Percentiles rank a stretch among this genome's conserved stretches.
These are phyloP conservation scores for Diplogelasinospora grovesii DNA, from an alignment of 495 filamentous ascomycete genomes.

Conservation along the genomic window DNA sequence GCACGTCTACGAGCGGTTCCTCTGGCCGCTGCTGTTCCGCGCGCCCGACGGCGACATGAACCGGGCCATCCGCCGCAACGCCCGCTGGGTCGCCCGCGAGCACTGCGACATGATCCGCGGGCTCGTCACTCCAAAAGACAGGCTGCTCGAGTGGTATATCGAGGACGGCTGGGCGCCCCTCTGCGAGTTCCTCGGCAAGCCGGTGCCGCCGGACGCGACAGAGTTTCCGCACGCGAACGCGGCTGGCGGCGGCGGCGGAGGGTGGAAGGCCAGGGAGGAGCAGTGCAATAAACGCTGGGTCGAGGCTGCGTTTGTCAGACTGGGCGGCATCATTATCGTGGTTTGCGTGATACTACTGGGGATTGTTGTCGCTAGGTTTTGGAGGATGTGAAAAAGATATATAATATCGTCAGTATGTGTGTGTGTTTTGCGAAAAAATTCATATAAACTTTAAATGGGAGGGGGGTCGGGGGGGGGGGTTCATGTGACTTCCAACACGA, in stretches of 20 bases:
- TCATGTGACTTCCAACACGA: too few species aligned
- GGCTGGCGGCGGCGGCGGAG: constrained; percentile 11
- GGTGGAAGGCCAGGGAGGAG: constrained; percentile 20
- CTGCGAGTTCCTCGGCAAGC: constrained; percentile 40
- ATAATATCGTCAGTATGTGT: too few species aligned
- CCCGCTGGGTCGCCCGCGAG: constrained; percentile 15
- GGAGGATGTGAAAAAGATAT: neutral
- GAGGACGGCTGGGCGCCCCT: constrained; percentile 46
- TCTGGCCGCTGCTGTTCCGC: constrained; percentile 22
- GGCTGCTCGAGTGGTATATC: constrained; percentile 40
- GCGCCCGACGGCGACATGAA: constrained; percentile 18
- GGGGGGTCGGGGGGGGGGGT: too few species aligned
- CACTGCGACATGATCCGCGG: constrained; percentile 24
- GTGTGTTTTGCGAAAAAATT: too few species aligned
- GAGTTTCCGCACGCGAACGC: constrained; percentile 36
- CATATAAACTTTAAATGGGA: too few species aligned
- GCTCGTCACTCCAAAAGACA: constrained; percentile 36
- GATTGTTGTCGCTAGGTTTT: neutral
- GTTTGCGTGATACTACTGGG: constrained; percentile 1
- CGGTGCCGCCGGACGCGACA: constrained; percentile 32
- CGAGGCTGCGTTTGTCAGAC: constrained; percentile 19
- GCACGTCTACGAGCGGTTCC: constrained; percentile 21
- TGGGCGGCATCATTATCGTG: constrained; percentile 10
- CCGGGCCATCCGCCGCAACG: constrained; percentile 15
- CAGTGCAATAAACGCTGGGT: constrained; percentile 26